Percentiles rank a stretch among this genome's conserved stretches.
These are phyloP conservation scores for Epichloe scottii DNA, from an alignment of 2,329 filamentous ascomycete species.

Conservation along the genomic window DNA sequence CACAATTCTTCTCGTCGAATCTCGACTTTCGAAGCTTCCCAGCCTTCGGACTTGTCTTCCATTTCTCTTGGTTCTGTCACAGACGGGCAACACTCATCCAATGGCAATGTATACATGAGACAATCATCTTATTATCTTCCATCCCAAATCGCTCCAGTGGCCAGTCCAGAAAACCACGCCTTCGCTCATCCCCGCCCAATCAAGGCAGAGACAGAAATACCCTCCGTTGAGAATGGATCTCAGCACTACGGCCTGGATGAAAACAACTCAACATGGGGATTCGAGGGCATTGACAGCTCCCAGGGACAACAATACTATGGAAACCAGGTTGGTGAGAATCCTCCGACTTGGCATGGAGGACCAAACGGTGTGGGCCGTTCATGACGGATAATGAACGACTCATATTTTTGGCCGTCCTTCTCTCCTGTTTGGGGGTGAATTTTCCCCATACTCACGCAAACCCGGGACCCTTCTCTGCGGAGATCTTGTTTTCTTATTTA, in stretches of 20 bases:
- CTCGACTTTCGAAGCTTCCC: constrained; percentile 11
- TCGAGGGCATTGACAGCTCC: constrained; percentile 8
- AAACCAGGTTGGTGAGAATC: not conserved
- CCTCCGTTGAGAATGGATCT: constrained; percentile 6
- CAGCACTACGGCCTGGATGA: constrained; percentile 11
- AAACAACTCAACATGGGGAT: constrained; percentile 7
- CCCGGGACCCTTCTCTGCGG: too few relatives aligned
- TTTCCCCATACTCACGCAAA: not conserved
- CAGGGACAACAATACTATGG: constrained; percentile 9
- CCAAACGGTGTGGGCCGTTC: constrained; percentile 4
- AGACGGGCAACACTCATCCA: constrained; percentile 7
- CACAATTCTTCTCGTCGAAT: constrained; percentile 9
- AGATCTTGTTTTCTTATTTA: too few relatives aligned
- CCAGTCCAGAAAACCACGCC: constrained; percentile 6
- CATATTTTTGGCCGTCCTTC: too few relatives aligned
- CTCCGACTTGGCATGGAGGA: constrained; percentile 2
- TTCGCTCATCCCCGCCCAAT: constrained; percentile 11
- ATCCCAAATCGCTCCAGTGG: constrained; percentile 7
- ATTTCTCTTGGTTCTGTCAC: constrained; percentile 6
- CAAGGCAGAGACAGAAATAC: constrained; percentile 10
- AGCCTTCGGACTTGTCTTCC: constrained; percentile 8
- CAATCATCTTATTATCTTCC: constrained; percentile 10
- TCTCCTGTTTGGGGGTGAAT: not conserved
- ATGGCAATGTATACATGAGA: constrained; percentile 1
- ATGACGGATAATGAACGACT: not conserved